phyloP scores from a whole-genome alignment of 2,329 filamentous ascomycete genomes.

The Ceratocystis papillata region DNA sequence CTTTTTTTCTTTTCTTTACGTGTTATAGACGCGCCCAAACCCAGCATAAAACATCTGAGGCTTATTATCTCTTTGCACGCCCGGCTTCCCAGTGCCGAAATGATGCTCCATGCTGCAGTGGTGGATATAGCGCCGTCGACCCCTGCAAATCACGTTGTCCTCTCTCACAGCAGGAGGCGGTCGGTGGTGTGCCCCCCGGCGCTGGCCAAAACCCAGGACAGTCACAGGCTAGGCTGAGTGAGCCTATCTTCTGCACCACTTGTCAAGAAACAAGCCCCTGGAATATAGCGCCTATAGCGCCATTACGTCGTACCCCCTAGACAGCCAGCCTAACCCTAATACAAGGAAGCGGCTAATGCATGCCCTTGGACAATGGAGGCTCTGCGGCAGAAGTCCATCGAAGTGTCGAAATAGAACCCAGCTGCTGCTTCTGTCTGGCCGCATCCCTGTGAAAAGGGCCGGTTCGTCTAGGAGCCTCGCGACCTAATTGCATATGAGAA shows the following conservation, averaged over 20 bases:
- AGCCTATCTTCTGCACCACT: too few relatives aligned
- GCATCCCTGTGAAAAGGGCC: conserved; percentile 6
- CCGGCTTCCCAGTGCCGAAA: conserved; percentile 6
- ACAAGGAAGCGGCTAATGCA: not conserved
- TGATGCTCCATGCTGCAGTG: not conserved
- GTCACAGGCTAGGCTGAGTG: too few relatives aligned
- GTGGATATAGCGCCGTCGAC: not conserved
- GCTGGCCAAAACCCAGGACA: too few relatives aligned
- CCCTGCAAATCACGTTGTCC: not conserved
- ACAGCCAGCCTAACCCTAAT: not conserved
- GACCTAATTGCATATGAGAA: not conserved
- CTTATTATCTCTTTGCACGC: not conserved
- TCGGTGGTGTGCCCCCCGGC: too few relatives aligned
- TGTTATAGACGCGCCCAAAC: not conserved
- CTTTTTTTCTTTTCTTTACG: not conserved
- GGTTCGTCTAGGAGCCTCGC: not conserved
- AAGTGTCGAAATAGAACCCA: not conserved
- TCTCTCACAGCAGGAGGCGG: not conserved
- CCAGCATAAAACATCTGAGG: not conserved
- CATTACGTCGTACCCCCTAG: not conserved
- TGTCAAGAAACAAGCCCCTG: too few relatives aligned
- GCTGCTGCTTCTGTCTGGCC: not conserved
- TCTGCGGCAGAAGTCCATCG: conserved; percentile 9
- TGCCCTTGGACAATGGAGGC: conserved; percentile 1
- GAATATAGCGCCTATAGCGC: not conserved